A percentile compares a stretch with the other conserved stretches of the same genome.
Evolutionary conservation across 78 protist genomes (phyloP).

Genomic region (Chrysochromulina tobinii): DNA sequence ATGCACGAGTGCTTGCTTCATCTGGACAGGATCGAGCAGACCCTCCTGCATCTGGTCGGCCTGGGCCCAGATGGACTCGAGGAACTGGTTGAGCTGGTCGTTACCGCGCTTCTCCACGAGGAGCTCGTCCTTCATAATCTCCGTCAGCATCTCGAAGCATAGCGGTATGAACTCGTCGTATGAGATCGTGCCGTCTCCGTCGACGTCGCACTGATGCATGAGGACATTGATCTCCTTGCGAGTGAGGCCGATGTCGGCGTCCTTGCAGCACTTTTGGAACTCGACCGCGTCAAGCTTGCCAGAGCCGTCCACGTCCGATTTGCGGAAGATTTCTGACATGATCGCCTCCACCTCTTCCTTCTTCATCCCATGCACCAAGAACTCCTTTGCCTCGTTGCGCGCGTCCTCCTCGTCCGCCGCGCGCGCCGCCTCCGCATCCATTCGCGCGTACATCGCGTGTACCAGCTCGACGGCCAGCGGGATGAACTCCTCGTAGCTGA

Average conservation of each 20-base stretch:
- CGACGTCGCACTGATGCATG: background rate
- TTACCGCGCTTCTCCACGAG: background rate
- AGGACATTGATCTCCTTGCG: background rate
- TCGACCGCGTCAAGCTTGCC: background rate
- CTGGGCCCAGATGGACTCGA: background rate
- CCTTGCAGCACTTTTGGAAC: background rate
- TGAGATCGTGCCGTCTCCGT: background rate
- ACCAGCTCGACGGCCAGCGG: constrained; percentile 9
- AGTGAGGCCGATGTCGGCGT: constrained; percentile 19
- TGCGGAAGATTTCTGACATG: background rate
- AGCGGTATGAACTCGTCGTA: background rate
- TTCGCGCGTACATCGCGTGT: background rate
- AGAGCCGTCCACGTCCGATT: background rate
- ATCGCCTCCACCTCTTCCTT: background rate
- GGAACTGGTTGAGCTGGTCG: background rate
- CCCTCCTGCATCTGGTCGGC: background rate
- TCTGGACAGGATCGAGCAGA: background rate
- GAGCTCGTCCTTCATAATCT: background rate
- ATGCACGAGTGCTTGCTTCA: background rate
- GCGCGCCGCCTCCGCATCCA: background rate
- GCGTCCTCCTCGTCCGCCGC: background rate
- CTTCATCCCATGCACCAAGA: constrained; percentile 5
- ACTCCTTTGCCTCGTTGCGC: background rate
- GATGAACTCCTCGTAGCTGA: background rate
- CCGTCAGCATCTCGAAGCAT: background rate